Evolutionary conservation across 2,329 filamentous ascomycete genomes (phyloP), one percentile per base, ranked within the genome.

Genomic region (Didymella arachidicola): DNA sequence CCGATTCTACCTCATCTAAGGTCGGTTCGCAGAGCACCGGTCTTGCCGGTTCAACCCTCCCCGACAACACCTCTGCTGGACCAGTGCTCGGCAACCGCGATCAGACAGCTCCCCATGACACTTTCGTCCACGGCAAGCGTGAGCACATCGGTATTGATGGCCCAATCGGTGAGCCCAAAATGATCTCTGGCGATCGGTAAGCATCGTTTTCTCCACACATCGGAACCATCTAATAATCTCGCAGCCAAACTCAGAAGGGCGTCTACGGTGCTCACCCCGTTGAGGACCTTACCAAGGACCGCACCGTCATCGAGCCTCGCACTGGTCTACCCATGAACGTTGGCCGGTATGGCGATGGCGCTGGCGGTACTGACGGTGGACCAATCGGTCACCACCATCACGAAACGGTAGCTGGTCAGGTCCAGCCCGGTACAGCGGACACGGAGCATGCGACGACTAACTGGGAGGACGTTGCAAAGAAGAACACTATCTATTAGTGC

Each of bases 301-400:
- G 42, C 44, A 65, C 64, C 3, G 74, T 77, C 14, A 77, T 62
- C 10, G 76, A 80, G 57, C 75, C 76, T 4, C 72, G 74, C 32
- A 79, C 78, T 2, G 77, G 78, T 2, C 63, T 79, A 1, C 77
- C 77, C 7, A 78, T 78, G 76, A 77, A 80, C 48, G 69, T 74
- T 0, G 75, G 68, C 44, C 73, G 74, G 55, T 79, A 77, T 45
- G 78, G 78, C 14, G 66, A 68, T 50, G 77, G 76, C 2, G 53
- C 64, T 10, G 76, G 76, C 16, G 78, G 78, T 2, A 77, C 72
- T 0, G 78, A 79, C 63, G 77, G 67, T 1, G 73, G 72, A 14
- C 42, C 54, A 2, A 60, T 68, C 30, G 65, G 65, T 30, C 71
- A 74, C 43, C 27, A 53, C 8, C 55, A 56, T 7, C 42, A 19